Evolutionary conservation across 2,329 filamentous ascomycete species (phyloP).

Genomic region (Pseudofabraea citricarpa): DNA sequence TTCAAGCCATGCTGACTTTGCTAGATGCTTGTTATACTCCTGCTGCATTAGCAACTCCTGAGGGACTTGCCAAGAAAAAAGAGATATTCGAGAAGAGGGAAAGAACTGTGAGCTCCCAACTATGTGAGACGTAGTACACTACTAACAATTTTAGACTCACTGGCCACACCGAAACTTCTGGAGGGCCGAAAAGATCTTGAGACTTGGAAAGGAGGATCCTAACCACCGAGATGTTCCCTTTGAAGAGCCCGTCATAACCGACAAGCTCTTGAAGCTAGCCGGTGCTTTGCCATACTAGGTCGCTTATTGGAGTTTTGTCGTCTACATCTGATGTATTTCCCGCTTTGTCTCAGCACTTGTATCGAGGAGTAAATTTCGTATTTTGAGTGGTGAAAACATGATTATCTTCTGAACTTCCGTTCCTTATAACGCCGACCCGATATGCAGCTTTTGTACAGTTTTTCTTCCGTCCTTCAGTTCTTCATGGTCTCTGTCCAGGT

Average conservation of each 20-base stretch:
- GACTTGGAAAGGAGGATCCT: constrained; percentile 12
- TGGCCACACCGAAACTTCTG: constrained; percentile 14
- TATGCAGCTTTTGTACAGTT: constrained; percentile 1
- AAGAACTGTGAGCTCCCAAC: constrained; percentile 1
- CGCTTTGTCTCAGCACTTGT: background rate
- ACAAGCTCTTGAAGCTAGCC: constrained; percentile 10
- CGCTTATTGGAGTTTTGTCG: background rate
- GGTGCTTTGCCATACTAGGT: constrained; percentile 8
- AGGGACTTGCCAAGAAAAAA: constrained; percentile 5
- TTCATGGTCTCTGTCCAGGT: constrained; percentile 7
- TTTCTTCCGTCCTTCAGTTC: background rate
- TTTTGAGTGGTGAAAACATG: background rate
- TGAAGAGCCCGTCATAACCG: constrained; percentile 9
- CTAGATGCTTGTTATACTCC: constrained; percentile 11
- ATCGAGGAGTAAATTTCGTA: background rate
- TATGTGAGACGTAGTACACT: too few species aligned
- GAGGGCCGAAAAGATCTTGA: constrained; percentile 8
- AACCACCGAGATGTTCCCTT: constrained; percentile 10
- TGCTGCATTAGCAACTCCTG: background rate
- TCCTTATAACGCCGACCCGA: constrained; percentile 1
- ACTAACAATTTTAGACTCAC: constrained; percentile 4
- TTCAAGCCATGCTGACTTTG: background rate
- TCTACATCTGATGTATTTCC: constrained; percentile 1
- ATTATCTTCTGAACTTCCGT: background rate
- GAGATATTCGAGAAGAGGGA: constrained; percentile 6